Evolutionary conservation across 164 flowering plant species (phyloP), one percentile per base, ranked within the genome.

Genomic region (Chimonanthus praecox): DNA sequence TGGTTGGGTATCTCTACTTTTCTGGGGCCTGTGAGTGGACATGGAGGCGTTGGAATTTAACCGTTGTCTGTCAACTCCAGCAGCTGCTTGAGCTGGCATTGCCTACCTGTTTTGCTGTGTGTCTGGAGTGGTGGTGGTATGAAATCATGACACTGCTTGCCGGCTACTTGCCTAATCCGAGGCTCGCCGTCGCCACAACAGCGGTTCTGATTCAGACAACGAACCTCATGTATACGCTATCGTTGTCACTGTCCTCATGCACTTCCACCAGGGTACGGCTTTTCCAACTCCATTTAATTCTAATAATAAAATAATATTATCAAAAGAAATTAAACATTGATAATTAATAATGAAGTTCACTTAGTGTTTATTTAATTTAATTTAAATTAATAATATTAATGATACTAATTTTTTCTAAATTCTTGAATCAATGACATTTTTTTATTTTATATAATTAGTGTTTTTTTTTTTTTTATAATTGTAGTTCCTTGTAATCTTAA

Each of bases 171-270:
- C 18, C 48, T 6, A 61, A 63, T 63, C 54, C 74, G 11, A 63
- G 58, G 62, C 58, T 54, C 18, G 43, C 68, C 1, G 74, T 63
- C 7, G 74, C 74, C 33, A 62, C 74, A 3, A 72, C 65, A 45
- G 68, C 58, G 15, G 62, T 62, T 20, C 21, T 72, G 74, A 72
- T 72, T 20, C 73, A 71, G 62, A 71, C 73, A 46, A 58, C 49
- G 2, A 87, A 90, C 73, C 83, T 93, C 64, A 91, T 91, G 97
- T 93, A 93, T 78, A 90, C 97, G 16, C 89, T 93, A 7, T 97
- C 94, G 10, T 85, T 93, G 98, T 93, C 94, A 7, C 82, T 93
- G 71, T 90, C 93, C 67, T 90, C 88, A 58, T 93, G 97, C 72
- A 94, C 90, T 71, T 93, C 98, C 44, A 87, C 98, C 20, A 82